Evolutionary conservation across 208 protist species (phyloP).

Genomic region (Trypanosoma rangeli): DNA sequence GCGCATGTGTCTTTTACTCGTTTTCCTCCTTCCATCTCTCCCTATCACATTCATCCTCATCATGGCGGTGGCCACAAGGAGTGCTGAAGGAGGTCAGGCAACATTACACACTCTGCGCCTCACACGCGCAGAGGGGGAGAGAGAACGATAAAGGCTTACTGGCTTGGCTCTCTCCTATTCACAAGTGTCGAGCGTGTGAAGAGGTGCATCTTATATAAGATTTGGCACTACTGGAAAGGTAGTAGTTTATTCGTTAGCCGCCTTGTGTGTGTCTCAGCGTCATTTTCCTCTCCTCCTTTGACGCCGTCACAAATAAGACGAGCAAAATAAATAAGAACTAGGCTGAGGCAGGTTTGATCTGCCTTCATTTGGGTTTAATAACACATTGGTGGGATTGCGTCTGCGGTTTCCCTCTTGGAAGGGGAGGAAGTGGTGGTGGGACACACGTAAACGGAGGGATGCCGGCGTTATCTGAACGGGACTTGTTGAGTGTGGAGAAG

Average conservation of each 20-base stretch:
- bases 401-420: neutral
- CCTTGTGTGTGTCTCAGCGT: too few species aligned
- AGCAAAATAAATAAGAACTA: too few species aligned
- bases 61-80: neutral
- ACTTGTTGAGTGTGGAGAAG: constrained; percentile 65
- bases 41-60: constrained; percentile 3
- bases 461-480: constrained; percentile 50
- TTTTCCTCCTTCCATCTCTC: constrained; percentile 2
- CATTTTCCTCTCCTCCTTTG: too few species aligned
- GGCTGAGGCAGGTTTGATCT: too few species aligned
- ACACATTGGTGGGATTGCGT: too few species aligned
- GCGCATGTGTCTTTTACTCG: constrained; percentile 9
- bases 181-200: neutral
- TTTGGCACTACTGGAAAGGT: too few species aligned
- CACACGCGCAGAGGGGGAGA: neutral
- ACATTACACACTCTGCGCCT: neutral
- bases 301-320: too few species aligned
- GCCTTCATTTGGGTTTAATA: too few species aligned
- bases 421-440: neutral
- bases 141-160: neutral
- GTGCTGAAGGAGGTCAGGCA: neutral
- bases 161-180: neutral
- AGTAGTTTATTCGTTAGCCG: too few species aligned
- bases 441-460: constrained; percentile 22
- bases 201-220: too few species aligned